Base-by-base conservation (phyloP, 176 grass and related monocot species). In the Zoysia pacifica region DNA sequence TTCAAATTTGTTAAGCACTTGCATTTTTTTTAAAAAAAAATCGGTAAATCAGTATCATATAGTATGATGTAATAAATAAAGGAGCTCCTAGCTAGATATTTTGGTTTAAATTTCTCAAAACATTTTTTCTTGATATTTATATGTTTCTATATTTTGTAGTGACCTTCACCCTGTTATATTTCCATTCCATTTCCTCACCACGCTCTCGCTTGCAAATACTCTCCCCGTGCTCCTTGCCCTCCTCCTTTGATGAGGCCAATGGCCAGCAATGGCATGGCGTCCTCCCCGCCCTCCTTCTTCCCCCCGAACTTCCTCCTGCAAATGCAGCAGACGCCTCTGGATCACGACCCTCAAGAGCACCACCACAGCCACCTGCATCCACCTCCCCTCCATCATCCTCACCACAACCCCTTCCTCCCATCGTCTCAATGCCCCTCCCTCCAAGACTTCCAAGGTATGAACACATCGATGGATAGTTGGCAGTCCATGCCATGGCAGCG, bases 291-390 rank as follows among this genome's bases (percentile, higher is more conserved):
- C 50, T 88, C 92, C 64, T 98, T 86, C 90, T 96, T 99, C 72
- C 93, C 90, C 71, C 89, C 93, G 19, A 93, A 91, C 85, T 99
- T 99, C 82, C 69, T 99, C 63, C 80, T 95, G 70, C 96, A 89
- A 73, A 93, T 99, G 86, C 93, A 91, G 81, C 89, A 82, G 60
- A 28, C 86, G 5, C 55, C 78, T 6, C 20, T 51, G 1, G 65
- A 54, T 54, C 83, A 90, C 48, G 88, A 90, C 0, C 81, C 54
- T 50, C 87, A 96, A 73, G 93, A 99, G 35, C 83, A 91, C 61
- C 77, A 62, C 72, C 86, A 91, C 61, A 73, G 55, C 72, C 86
- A 41, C 12, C 48, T 49, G 44, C 79, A 51, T 60, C 76, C 67
- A 78, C 79, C 70, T 60, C 76, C 62, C 77, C 70, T 76, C 4